Percentiles rank a stretch among this genome's conserved stretches.
phyloP scores from a whole-genome alignment of 2,329 filamentous ascomycete species.

The Epicoccum sorghinum region DNA sequence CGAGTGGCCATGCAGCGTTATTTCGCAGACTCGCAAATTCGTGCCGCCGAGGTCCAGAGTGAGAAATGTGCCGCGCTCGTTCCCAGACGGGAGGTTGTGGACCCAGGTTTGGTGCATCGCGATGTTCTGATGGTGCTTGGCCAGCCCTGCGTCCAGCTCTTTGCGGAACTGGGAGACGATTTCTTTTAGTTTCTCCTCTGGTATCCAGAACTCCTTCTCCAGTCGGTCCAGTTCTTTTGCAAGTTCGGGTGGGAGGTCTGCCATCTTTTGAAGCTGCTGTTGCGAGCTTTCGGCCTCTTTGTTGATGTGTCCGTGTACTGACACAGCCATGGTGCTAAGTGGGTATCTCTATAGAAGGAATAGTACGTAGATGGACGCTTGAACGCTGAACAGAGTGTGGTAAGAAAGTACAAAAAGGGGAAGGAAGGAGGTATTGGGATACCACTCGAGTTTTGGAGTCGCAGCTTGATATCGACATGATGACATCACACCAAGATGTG shows the following conservation, averaged over 20 bases:
- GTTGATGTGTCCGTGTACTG: conserved; percentile 14
- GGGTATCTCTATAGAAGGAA: neutral
- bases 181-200: conserved; percentile 25
- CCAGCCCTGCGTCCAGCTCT: conserved; percentile 33
- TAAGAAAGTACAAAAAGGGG: neutral
- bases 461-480: conserved; percentile 14
- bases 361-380: neutral
- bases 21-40: conserved; percentile 92
- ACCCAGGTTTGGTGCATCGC: conserved; percentile 99
- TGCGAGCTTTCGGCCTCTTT: conserved; percentile 22
- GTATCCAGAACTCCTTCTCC: conserved; percentile 34
- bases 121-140: conserved; percentile 28
- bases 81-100: conserved; percentile 83
- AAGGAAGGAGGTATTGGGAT: neutral
- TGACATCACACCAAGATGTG: conserved; percentile 21
- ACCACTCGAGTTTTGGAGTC: neutral
- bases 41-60: conserved; percentile 96
- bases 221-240: conserved; percentile 29
- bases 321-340: conserved; percentile 16
- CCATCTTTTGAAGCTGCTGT: conserved; percentile 30
- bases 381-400: neutral
- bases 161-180: conserved; percentile 31
- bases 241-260: conserved; percentile 24
- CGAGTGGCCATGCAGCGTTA: conserved; percentile 83
- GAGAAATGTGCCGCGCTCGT: conserved; percentile 86